These are phyloP conservation scores for Orbilia quercus DNA, from an alignment of 2,329 filamentous ascomycete genomes.

Conservation along the genomic window DNA sequence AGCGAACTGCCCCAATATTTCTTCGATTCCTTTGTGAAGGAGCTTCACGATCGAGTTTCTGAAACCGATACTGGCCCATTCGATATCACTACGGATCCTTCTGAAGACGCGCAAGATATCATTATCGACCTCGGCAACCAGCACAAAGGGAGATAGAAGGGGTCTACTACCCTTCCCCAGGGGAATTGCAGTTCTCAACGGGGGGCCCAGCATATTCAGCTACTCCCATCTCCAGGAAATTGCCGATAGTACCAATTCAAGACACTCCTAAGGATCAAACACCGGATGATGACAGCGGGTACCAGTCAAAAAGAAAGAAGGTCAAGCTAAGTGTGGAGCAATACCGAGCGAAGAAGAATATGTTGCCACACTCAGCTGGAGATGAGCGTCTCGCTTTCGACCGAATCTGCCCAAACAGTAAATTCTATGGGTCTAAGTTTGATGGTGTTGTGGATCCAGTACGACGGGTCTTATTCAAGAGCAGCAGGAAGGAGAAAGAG, in stretches of 20 bases:
- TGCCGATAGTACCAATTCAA: neutral
- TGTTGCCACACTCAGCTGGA: neutral
- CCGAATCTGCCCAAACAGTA: conserved; percentile 43
- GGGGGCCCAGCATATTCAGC: conserved; percentile 2
- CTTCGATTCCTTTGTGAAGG: conserved; percentile 19
- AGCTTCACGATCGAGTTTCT: conserved; percentile 19
- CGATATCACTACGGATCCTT: neutral
- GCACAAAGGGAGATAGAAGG: neutral
- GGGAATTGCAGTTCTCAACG: conserved; percentile 5
- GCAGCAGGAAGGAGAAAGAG: conserved; percentile 2
- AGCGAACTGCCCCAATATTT: neutral
- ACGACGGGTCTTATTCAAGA: conserved; percentile 26
- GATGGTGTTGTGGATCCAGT: conserved; percentile 11
- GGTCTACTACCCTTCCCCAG: conserved; percentile 9
- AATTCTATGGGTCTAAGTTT: conserved; percentile 28
- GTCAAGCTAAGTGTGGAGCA: conserved; percentile 23
- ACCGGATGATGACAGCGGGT: conserved; percentile 35
- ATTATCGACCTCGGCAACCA: neutral
- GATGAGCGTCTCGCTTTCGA: conserved; percentile 37
- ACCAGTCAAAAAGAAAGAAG: conserved; percentile 21
- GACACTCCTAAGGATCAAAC: neutral
- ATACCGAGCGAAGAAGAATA: conserved; percentile 16
- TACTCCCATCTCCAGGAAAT: neutral
- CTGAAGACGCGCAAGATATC: neutral
- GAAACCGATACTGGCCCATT: neutral